These are phyloP conservation scores for Eucalyptus guilfoylei DNA, from an alignment of 345 rosid genomes.

Conservation along the genomic window DNA sequence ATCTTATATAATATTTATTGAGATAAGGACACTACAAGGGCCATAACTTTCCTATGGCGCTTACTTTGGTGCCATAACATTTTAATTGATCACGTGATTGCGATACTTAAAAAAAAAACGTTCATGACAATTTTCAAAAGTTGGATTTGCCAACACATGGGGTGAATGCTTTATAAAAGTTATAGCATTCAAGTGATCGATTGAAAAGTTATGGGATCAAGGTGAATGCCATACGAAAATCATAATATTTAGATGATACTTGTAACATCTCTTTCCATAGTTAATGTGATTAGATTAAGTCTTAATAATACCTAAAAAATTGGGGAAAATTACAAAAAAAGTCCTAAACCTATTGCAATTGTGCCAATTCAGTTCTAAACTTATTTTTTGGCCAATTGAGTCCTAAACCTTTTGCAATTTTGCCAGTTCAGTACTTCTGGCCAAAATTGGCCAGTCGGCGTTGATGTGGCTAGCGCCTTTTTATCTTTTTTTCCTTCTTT, in stretches of 20 bases:
- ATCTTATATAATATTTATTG: not conserved
- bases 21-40: not conserved
- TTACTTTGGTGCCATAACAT: not conserved
- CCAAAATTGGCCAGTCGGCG: rapidly evolving
- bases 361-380: too few species aligned
- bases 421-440: rapidly evolving
- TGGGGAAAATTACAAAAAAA: too few species aligned
- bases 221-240: not conserved
- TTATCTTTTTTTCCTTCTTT: too few species aligned
- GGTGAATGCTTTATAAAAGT: not conserved
- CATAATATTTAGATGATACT: not conserved
- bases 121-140: not conserved
- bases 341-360: too few species aligned
- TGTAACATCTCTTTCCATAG: not conserved
- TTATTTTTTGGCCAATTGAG: too few species aligned
- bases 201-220: not conserved
- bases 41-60: not conserved
- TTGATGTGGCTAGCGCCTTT: too few species aligned
- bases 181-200: not conserved
- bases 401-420: too few species aligned
- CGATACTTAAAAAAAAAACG: not conserved
- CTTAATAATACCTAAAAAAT: not conserved
- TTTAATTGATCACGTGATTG: not conserved
- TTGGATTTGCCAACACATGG: not conserved
- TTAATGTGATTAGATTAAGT: not conserved